Conservation (phyloP, 2,329 filamentous ascomycete species). For the Ceratocystis colombiana region DNA sequence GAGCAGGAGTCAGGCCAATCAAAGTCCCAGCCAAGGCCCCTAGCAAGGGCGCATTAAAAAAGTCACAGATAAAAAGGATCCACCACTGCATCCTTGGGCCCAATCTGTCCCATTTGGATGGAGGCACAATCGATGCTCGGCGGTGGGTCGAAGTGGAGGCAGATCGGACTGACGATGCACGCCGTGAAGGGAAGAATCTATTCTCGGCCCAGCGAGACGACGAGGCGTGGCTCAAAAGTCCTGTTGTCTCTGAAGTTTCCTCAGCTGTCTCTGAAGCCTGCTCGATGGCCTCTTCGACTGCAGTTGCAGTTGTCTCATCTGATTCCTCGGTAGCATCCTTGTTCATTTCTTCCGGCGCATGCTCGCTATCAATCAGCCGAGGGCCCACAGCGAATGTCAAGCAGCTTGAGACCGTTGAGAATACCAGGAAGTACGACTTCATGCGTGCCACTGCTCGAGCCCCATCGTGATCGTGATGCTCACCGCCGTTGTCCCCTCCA, state of each 20-base stretch:
- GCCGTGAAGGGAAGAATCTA: slow-evolving; percentile 2
- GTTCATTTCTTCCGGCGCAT: slow-evolving; percentile 32
- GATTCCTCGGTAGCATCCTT: slow-evolving; percentile 27
- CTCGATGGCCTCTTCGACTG: too few relatives aligned
- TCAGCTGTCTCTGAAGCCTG: background rate
- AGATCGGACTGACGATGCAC: slow-evolving; percentile 26
- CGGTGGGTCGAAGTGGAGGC: slow-evolving; percentile 8
- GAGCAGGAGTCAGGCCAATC: slow-evolving; percentile 48
- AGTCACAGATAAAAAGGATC: slow-evolving; percentile 36
- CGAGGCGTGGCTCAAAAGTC: background rate
- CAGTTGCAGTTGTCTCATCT: slow-evolving; percentile 15
- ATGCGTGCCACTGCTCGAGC: slow-evolving; percentile 45
- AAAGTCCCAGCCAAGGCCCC: slow-evolving; percentile 50
- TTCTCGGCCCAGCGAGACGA: slow-evolving; percentile 11
- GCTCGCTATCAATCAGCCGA: slow-evolving; percentile 42
- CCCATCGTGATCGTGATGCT: background rate
- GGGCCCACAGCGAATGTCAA: slow-evolving; percentile 54
- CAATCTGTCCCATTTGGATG: slow-evolving; percentile 17
- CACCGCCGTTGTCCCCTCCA: slow-evolving; percentile 34
- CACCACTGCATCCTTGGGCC: slow-evolving; percentile 29
- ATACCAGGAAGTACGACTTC: slow-evolving; percentile 57
- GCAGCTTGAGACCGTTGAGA: slow-evolving; percentile 52
- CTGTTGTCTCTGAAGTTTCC: background rate
- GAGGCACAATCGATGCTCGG: slow-evolving; percentile 10
- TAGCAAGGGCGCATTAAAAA: slow-evolving; percentile 52